Base-by-base conservation (phyloP, 495 filamentous ascomycete species). In the Hyaloscypha bicolor region DNA sequence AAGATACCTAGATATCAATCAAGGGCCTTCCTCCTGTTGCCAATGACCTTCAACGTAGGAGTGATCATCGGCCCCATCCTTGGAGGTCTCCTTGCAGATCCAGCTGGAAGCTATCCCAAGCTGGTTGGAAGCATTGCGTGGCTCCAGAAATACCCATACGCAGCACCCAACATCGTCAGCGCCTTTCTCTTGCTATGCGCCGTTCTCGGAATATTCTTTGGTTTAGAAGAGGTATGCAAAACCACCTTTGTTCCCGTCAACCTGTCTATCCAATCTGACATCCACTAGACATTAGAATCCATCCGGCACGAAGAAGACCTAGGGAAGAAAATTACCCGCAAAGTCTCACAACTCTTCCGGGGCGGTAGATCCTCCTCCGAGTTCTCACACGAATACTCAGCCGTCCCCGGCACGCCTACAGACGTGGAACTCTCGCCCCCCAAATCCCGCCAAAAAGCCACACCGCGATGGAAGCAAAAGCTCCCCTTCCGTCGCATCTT, bases 1-100 rank as follows among this genome's bases (percentile, higher is more conserved):
- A 19, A 9, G 8, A 91, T 83, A 87, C 86, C 4, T 25, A 94
- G 92, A 72, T 90, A 87, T 70, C 91, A 92, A 79, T 87, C 86
- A n/a, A 82, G 90, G 37, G 91, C 92, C 0, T 94, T 94, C 64
- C 73, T 93, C 35, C 77, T 95, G 14, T 72, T 96, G 60, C 93
- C 92, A 0, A 88, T 94, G 81, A 90, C 87, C 51, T 93, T 91
- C 70, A 94, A 94, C 72, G 82, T 93, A 61, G 91, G 91, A 1
- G 85, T 91, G 30, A 87, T 93, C 62, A 85, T 92, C 69, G 91
- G 90, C 12, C 88, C 88, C 71, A 81, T 91, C 5, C 80, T 92
- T 60, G 91, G 91, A 55, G 91, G 91, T 42, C 71, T 92, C 68
- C 78, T 94, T 42, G 87, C 91, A 9, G 90, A 95, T 73, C 91